Evolutionary conservation across 2,329 filamentous ascomycete species (phyloP), one percentile per base, ranked within the genome.

Genomic region (Simplicillium sp.): DNA sequence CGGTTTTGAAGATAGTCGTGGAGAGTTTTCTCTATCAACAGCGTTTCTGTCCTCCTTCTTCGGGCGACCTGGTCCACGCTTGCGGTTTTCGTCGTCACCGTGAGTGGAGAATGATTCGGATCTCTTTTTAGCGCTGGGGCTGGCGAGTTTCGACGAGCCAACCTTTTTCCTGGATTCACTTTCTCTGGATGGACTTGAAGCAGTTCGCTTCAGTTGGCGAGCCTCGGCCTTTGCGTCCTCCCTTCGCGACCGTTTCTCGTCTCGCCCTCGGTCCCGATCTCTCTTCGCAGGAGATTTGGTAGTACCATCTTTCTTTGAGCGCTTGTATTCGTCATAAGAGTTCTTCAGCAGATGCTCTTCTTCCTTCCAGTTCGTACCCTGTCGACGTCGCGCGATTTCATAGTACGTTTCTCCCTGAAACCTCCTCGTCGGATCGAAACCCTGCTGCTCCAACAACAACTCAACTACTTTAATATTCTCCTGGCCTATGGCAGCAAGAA

Each of bases 401-500:
- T 80, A 84, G 59, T 97, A 98, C 0, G 85, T 82, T 51, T 85
- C 78, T 16, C 86, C 86, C 50, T 81, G 80, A 50, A 80, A 82
- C 18, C 81, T 74, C 43, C 83, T 79, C 1, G 86, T 87, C 0
- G 92, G 89, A 52, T 98, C 82, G 56, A 97, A 96, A 13, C 66
- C 66, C 37, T 76, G 75, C 52, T 92, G 86, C 44, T 81, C 80
- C 7, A 95, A 67, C 7, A 96, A 71, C 11, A 95, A 67, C 43
- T 84, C 77, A 35, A 98, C 79, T 43, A 96, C 87, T 49, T 87
- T 84, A 38, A 92, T 74, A 52, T 95, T 92, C 47, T 81, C 78
- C 50, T 90, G 84, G 13, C 92, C 90, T 48, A 98, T 96, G 2
- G 92, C 89, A 44, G 89, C 88, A 31, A 96, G 75, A 70, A 98